Conservation (phyloP, 1,284 basidiomycete genomes). For the Marasmius tenuissimus region DNA sequence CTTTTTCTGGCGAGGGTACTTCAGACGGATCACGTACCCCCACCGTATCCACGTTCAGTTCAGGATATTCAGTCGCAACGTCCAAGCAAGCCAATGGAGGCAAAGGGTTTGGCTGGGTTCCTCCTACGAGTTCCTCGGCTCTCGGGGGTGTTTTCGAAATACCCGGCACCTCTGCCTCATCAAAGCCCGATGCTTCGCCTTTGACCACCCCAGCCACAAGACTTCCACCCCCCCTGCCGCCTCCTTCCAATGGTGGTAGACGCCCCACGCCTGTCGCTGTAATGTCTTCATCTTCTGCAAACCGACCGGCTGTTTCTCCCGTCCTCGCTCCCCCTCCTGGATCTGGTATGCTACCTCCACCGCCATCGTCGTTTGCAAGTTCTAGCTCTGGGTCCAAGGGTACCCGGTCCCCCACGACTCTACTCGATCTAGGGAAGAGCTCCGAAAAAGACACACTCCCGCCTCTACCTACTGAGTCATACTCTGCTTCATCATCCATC, state of each 20-base stretch:
- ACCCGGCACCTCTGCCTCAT: not conserved
- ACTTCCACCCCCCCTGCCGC: not conserved
- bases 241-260: not conserved
- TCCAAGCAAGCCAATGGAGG: not conserved
- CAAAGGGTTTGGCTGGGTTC: not conserved
- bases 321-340: slow-evolving; percentile 4
- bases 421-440: not conserved
- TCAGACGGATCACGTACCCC: not conserved
- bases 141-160: too few relatives aligned
- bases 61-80: not conserved
- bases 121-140: not conserved
- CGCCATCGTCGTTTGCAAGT: slow-evolving; percentile 21
- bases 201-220: not conserved
- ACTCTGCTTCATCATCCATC: slow-evolving; percentile 10
- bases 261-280: slow-evolving; percentile 21
- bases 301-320: not conserved
- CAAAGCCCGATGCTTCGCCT: not conserved
- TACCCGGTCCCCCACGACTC: not conserved
- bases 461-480: slow-evolving; percentile 13
- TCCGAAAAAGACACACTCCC: not conserved
- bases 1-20: not conserved
- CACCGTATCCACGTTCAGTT: not conserved
- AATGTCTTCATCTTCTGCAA: slow-evolving; percentile 23
- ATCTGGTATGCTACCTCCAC: slow-evolving; percentile 22
- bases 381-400: not conserved